Evolutionary conservation across 2,329 filamentous ascomycete species (phyloP), one percentile per base, ranked within the genome.

Genomic region (Fusarium sterilihyphosum): DNA sequence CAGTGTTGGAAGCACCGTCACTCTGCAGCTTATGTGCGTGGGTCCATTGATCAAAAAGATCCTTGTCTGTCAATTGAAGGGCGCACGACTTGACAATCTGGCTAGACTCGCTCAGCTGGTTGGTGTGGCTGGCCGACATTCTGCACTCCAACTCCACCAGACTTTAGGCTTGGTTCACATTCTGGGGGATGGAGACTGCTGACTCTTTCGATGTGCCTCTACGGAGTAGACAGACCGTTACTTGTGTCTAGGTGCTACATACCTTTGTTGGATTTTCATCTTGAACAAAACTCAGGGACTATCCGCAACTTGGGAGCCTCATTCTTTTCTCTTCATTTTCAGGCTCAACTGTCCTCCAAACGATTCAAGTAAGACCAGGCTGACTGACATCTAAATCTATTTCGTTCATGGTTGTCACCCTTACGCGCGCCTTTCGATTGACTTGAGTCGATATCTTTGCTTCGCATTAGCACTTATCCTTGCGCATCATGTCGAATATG

Each of bases 401-500:
- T 57, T 58, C n/a, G 50, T 59, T 69, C 61, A 58, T 66, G 65
- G 60, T 49, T 67, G 73, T 67, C 73, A 71, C 56, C 68, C 57
- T 70, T n/a, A 61, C 64, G 33, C 67, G 58, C 78, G 74, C 75
- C 77, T 73, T 78, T 73, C 67, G 49, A 65, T 71, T 73, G 76
- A 76, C 67, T 46, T 71, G 40, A 71, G 65, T 46, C 67, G 67
- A 71, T 67, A 71, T 69, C 29, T 50, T 26, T 70, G 52, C 59
- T 63, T 67, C 61, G 67, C 70, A 71, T 52, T 67, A 59, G 54
- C 41, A 50, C 38, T 64, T 62, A 62, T 14, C 66, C 60, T 65
- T 67, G 71, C 61, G 67, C 74, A 74, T 57, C 65, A 83, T 83
- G 82, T 67, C 82, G n/a, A 70, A 76, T 65, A 77, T 88, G 72